Conservation (phyloP, 1,284 basidiomycete species). For the Earliella scabrosa region DNA sequence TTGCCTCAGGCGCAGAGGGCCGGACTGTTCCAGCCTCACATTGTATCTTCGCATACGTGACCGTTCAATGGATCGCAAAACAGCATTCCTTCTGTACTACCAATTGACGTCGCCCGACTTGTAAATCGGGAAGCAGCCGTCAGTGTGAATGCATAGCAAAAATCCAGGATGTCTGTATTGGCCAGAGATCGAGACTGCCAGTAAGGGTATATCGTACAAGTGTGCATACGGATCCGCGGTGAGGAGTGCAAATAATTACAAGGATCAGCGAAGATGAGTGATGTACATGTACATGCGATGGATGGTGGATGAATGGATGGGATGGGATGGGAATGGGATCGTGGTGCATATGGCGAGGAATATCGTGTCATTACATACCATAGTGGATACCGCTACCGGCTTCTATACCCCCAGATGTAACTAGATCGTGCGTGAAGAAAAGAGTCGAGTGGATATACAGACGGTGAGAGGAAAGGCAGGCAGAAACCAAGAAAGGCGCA, state of each 20-base stretch:
- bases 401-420: neutral
- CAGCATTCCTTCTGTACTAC: neutral
- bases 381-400: neutral
- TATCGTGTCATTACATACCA: slow-evolving; percentile 21
- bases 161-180: neutral
- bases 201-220: slow-evolving; percentile 1
- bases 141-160: no score
- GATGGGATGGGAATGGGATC: neutral
- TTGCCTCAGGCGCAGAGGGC: neutral
- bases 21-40: slow-evolving; percentile 4
- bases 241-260: slow-evolving; percentile 5
- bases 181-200: neutral
- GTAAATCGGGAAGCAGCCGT: no score
- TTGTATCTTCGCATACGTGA: slow-evolving; percentile 15
- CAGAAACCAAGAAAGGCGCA: no score
- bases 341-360: slow-evolving; percentile 1
- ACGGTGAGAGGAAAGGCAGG: neutral
- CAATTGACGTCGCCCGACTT: neutral
- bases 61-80: slow-evolving; percentile 12
- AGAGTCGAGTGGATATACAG: neutral
- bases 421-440: neutral
- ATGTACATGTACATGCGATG: slow-evolving; percentile 8
- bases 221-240: neutral
- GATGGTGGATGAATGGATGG: neutral
- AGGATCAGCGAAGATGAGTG: slow-evolving; percentile 1